phyloP scores from a whole-genome alignment of 108 stramenopile genomes.

The Pseudonitzschia delicatissima region DNA sequence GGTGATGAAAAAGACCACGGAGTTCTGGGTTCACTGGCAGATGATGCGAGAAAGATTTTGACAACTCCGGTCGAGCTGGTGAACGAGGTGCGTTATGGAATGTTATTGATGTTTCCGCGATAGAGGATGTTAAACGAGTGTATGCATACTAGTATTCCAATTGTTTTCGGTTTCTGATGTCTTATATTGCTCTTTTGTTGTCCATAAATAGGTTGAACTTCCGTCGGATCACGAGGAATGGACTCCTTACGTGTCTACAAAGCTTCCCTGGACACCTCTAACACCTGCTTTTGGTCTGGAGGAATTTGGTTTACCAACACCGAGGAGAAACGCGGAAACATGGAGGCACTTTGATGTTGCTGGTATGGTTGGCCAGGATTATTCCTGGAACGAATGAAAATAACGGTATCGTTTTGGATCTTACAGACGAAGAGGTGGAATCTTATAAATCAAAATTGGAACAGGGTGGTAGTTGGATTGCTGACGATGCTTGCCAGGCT shows the following conservation, averaged over 20 bases:
- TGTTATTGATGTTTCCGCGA: not conserved
- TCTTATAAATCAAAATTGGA: conserved; percentile 29
- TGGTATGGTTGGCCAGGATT: conserved; percentile 68
- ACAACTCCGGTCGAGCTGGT: conserved; percentile 45
- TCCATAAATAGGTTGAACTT: conserved; percentile 15
- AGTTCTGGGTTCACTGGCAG: conserved; percentile 33
- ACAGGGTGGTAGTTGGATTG: conserved; percentile 66
- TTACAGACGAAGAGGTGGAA: conserved; percentile 33
- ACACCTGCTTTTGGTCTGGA: conserved; percentile 83
- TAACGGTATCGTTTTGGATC: conserved; percentile 29
- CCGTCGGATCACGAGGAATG: conserved; percentile 64
- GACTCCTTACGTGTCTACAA: conserved; percentile 72
- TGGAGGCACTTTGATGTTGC: conserved; percentile 87
- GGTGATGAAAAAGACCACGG: conserved; percentile 22
- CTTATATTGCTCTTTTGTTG: not conserved
- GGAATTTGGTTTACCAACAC: conserved; percentile 74
- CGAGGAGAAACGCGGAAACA: conserved; percentile 77
- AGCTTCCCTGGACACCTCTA: conserved; percentile 75
- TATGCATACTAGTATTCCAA: not conserved
- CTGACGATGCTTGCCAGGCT: conserved; percentile 65
- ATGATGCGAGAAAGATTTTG: conserved; percentile 32
- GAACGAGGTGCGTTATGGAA: conserved; percentile 38
- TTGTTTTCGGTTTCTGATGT: not conserved
- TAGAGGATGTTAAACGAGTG: not conserved
- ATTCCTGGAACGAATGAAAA: conserved; percentile 48